Conservation (phyloP, 2,329 filamentous ascomycete species). For the Didymella lethalis region DNA sequence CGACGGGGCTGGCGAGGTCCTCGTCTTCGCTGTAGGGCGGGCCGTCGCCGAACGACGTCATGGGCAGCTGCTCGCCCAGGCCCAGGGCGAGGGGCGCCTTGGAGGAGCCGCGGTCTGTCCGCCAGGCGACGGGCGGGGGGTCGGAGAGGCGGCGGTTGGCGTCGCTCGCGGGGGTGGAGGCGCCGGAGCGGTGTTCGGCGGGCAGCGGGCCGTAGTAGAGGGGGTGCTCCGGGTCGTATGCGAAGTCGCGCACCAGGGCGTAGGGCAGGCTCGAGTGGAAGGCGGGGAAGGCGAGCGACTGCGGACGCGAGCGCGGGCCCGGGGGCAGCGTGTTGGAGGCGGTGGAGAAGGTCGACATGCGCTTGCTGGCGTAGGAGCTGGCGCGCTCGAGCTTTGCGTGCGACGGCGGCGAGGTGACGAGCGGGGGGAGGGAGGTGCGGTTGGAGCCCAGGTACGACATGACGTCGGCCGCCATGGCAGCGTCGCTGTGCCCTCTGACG, state of each 20-base stretch:
- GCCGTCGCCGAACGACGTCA: conserved; percentile 79
- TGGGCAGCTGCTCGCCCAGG: conserved; percentile 73
- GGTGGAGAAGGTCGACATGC: conserved; percentile 83
- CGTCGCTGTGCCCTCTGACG: conserved; percentile 1
- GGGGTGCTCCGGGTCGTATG: conserved; percentile 82
- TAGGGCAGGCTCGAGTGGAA: conserved; percentile 88
- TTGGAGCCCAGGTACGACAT: conserved; percentile 49
- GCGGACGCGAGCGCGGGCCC: conserved; percentile 72
- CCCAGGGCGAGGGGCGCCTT: conserved; percentile 17
- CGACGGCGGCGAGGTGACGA: conserved; percentile 60
- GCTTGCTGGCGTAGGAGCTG: conserved; percentile 80
- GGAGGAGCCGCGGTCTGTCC: conserved; percentile 64
- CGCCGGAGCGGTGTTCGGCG: conserved; percentile 73
- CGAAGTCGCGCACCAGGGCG: conserved; percentile 94
- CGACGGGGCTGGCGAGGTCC: conserved; percentile 86
- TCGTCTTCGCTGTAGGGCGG: conserved; percentile 96
- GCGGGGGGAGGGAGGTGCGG: conserved; percentile 56
- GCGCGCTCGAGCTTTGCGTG: conserved; percentile 63
- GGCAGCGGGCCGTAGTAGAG: conserved; percentile 94
- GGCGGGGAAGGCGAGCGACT: conserved; percentile 80
- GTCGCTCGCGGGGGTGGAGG: conserved; percentile 87
- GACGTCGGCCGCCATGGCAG: conserved; percentile 51
- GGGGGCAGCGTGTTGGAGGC: conserved; percentile 62
- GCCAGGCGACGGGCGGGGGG: conserved; percentile 74
- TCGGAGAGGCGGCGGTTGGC: conserved; percentile 80